Evolutionary conservation across 1,284 basidiomycete species (phyloP).

Genomic region (Wallemia ichthyophaga): DNA sequence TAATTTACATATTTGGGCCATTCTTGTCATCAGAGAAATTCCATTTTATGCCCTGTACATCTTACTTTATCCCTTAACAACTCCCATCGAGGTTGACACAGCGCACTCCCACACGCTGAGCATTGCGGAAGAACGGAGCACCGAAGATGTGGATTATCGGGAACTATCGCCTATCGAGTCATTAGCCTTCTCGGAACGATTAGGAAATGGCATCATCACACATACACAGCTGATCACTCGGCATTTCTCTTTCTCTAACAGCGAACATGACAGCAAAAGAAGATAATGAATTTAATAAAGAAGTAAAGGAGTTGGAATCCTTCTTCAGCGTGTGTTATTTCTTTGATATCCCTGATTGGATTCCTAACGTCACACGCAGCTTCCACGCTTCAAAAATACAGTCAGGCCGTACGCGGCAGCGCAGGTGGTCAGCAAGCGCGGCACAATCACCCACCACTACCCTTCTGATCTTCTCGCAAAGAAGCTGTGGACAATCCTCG

Average conservation of each 20-base stretch:
- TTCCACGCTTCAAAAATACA: slow-evolving; percentile 51
- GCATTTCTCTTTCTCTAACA: neutral
- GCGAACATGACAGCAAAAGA: neutral
- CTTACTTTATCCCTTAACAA: no score
- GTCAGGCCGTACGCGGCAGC: slow-evolving; percentile 73
- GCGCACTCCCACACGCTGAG: no score
- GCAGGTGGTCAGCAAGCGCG: slow-evolving; percentile 78
- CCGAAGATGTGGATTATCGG: neutral
- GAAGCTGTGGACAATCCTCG: slow-evolving; percentile 50
- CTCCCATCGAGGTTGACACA: no score
- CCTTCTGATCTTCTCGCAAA: slow-evolving; percentile 58
- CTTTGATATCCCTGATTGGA: neutral
- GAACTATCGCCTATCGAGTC: neutral
- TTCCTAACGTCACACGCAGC: slow-evolving; percentile 20
- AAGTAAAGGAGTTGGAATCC: neutral
- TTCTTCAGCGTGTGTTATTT: neutral
- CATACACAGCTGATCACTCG: no score
- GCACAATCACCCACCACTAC: slow-evolving; percentile 57
- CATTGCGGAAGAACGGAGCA: no score
- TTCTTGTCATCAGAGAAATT: no score
- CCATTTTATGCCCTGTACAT: no score
- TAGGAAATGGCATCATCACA: no score
- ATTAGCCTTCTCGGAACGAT: neutral
- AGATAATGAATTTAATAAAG: neutral
- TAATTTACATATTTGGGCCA: no score